phyloP scores from a whole-genome alignment of 1,284 basidiomycete species.

The Rhizoctonia solani region DNA sequence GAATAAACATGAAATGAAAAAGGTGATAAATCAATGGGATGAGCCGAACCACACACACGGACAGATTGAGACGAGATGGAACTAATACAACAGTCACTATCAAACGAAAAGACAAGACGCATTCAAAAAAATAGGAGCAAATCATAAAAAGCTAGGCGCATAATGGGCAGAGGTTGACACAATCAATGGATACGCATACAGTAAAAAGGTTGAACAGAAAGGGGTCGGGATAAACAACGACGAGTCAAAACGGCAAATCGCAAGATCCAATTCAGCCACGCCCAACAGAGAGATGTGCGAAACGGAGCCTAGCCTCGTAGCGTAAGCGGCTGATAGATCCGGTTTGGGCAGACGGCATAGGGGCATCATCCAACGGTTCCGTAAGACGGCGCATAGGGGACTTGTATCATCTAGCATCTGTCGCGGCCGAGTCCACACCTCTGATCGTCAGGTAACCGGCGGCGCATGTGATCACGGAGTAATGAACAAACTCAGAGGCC shows the following conservation, averaged over 20 bases:
- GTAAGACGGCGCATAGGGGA: neutral
- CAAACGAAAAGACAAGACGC: neutral
- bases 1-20: slow-evolving; percentile 30
- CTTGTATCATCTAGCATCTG: neutral
- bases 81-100: slow-evolving; percentile 1
- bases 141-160: neutral
- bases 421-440: slow-evolving; percentile 31
- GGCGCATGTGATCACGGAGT: slow-evolving; percentile 26
- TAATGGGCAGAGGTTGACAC: neutral
- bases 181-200: slow-evolving; percentile 8
- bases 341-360: neutral
- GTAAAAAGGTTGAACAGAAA: neutral
- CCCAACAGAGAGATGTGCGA: neutral
- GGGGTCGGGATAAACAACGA: neutral
- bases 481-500: slow-evolving; percentile 8
- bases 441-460: slow-evolving; percentile 24
- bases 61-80: slow-evolving; percentile 21
- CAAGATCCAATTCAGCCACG: neutral
- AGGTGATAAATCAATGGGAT: slow-evolving; percentile 35
- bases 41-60: neutral
- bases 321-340: neutral
- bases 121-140: neutral
- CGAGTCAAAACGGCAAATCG: slow-evolving; percentile 23
- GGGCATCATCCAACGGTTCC: slow-evolving; percentile 1
- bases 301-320: neutral